Evolutionary conservation across 2,329 filamentous ascomycete species (phyloP), one percentile per base, ranked within the genome.

Genomic region (Neophaeococcomyces aloes): DNA sequence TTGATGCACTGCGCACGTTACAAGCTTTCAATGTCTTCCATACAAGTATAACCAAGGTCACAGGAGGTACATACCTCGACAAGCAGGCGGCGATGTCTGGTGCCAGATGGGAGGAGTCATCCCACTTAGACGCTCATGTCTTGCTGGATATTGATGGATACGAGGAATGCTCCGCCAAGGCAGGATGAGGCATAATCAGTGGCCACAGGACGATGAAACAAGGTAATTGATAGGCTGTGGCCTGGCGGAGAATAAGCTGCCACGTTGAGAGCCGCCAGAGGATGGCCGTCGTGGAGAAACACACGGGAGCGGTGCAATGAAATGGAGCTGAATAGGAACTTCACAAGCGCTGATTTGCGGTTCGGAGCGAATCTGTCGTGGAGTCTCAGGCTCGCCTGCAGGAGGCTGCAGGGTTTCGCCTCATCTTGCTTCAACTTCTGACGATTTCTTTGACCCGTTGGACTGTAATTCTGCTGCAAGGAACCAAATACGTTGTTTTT

Each of bases 101-200:
- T 6, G 30, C 30, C 17, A 19, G 38, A 17, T 5, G 32, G 27
- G 19, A 18, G 25, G 37, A 10, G 8, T 17, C 27, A 41, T 29
- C 21, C 38, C 29, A 29, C 29, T 27, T 32, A 32, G 29, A 15
- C 29, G 30, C 23, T 21, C 39, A 27, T 29, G 25, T 10, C 31
- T 25, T 4, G 25, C 14, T 42, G 31, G 31, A 42, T 17, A n/a
- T 7, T 3, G 2, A 7, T 6, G 14, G 23, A 18, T 17, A 6
- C 23, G 10, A 5, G 23, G 23, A 27, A 27, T 27, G 10, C 23
- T 42, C 7, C 25, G 30, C 4, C 27, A 31, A 6, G 37, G 37
- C 10, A 39, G 8, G 27, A 35, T 42, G 39, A 42, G 39, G 39
- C 39, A 42, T 33, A 35, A 42, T 27, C 14, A n/a, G 34, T 30